Base-by-base conservation (phyloP, 495 filamentous ascomycete species). In the Xylaria venustula region DNA sequence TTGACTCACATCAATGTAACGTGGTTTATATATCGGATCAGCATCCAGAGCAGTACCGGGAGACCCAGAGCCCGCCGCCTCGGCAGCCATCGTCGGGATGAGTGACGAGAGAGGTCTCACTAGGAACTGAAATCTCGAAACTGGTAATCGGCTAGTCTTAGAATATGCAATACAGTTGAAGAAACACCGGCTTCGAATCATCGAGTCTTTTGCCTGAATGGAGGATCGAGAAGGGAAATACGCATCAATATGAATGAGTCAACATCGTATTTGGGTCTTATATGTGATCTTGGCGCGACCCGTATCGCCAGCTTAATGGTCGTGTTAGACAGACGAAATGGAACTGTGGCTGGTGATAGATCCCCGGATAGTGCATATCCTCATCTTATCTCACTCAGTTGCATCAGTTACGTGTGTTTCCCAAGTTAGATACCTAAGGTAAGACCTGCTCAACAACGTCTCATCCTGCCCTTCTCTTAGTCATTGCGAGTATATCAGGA, bases 1-100 rank as follows among this genome's bases (percentile, higher is more conserved):
- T 14, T 32, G 23, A 75, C 83, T 74, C 66, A 87, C 85, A 82
- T 87, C 85, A 26, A 83, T 79, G 67, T 86, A 87, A 64, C 78
- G 71, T n/a, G 82, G 75, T 42, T 74, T 74, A 47, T 80, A 79
- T 48, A 64, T 14, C 22, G 45, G 19, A 25, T 54, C 56, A 26
- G 47, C 42, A 25, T 58, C 62, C 9, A 25, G 26, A 15, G 28
- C 11, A 20, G 26, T 23, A 48, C 48, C 12, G 22, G 58, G 26
- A 37, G 62, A 17, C 46, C 19, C 45, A 28, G 62, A 52, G 17
- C 40, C 46, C 15, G 34, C 17, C 20, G 41, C 15, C 25, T 59
- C 47, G 11, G 63, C 40, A 68, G 67, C 55, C 71, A 73, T 73
- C 26, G 26, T 70, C n/a, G n/a, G n/a, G 19, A 51, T n/a, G 12